Conservation (phyloP, 148 eudicot species). For the Drosera capensis region DNA sequence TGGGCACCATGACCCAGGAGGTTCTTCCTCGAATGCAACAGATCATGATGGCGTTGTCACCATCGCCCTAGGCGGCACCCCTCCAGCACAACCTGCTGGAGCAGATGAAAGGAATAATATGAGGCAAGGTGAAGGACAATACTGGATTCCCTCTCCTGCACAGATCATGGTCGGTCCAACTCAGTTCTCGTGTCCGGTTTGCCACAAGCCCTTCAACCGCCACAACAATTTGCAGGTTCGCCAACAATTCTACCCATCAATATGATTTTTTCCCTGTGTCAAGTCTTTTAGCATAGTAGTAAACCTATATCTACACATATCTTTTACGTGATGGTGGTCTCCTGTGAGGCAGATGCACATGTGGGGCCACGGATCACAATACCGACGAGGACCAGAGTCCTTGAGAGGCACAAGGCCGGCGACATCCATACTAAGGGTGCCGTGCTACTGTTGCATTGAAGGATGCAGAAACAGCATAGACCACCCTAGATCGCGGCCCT, state of each 20-base stretch:
- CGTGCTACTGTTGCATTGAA: constrained; percentile 48
- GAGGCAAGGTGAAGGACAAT: constrained; percentile 12
- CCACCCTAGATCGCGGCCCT: constrained; percentile 37
- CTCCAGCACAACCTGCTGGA: no score
- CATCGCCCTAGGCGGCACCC: neutral
- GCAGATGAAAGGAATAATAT: neutral
- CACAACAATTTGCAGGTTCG: constrained; percentile 72
- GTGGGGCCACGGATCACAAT: constrained; percentile 71
- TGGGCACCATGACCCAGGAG: neutral
- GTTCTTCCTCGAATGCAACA: neutral
- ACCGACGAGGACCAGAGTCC: constrained; percentile 46
- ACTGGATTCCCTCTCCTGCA: constrained; percentile 58
- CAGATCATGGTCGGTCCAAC: constrained; percentile 62
- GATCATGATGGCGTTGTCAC: neutral
- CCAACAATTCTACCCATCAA: neutral
- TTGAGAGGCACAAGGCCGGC: constrained; percentile 28
- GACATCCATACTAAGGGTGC: constrained; percentile 21
- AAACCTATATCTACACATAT: no score
- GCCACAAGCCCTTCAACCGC: constrained; percentile 55
- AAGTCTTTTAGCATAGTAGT: no score
- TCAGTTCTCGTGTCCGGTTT: constrained; percentile 53
- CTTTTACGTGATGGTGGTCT: no score
- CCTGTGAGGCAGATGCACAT: constrained; percentile 61
- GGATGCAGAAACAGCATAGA: constrained; percentile 56
- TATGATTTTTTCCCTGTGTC: no score